phyloP scores from a whole-genome alignment of 164 flowering plant genomes.

The Saururus chinensis region DNA sequence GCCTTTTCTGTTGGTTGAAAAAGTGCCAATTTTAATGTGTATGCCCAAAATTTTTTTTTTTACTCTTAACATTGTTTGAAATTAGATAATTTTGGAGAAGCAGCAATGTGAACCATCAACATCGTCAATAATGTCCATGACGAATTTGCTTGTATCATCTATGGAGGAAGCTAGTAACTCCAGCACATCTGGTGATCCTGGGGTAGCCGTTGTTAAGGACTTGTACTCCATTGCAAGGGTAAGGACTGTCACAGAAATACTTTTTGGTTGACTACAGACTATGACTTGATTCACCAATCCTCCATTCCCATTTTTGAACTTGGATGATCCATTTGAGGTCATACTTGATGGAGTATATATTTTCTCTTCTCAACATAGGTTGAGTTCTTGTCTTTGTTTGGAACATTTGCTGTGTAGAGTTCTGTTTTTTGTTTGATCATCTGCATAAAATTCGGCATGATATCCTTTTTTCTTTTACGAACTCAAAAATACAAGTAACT shows the following conservation, averaged over 20 bases:
- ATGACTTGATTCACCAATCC: neutral
- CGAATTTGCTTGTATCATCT: conserved; percentile 20
- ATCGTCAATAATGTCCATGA: conserved; percentile 13
- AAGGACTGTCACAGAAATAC: conserved; percentile 5
- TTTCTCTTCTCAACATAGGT: no score
- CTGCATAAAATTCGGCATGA: no score
- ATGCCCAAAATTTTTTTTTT: neutral
- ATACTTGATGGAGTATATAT: no score
- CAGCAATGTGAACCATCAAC: conserved; percentile 26
- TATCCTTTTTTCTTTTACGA: no score
- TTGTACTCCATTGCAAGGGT: conserved; percentile 53
- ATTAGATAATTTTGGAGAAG: conserved; percentile 42
- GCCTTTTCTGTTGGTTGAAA: no score
- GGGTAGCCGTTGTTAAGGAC: conserved; percentile 10
- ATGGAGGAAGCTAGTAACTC: conserved; percentile 13
- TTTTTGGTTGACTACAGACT: no score
- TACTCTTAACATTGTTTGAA: neutral
- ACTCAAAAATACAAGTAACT: no score
- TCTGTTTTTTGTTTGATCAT: no score
- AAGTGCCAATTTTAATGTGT: neutral
- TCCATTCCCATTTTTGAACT: neutral
- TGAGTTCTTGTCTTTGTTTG: no score
- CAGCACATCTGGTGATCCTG: conserved; percentile 21
- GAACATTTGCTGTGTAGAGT: no score
- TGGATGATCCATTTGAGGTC: no score